Conservation (phyloP, 192 early-diverging fungal genomes). For the Entomortierella parvispora region DNA sequence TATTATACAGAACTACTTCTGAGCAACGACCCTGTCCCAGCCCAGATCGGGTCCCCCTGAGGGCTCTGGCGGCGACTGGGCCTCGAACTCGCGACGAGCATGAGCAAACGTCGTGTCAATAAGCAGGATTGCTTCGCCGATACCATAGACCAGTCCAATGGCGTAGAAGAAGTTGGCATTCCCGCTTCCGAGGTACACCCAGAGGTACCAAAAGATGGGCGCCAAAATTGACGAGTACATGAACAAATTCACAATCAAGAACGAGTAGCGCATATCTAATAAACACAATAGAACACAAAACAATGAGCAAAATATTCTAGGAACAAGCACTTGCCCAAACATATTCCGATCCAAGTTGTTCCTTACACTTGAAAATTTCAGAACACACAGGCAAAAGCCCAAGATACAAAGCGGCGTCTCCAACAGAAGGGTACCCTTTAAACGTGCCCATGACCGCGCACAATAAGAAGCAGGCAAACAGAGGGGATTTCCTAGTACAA, state of each 20-base stretch:
- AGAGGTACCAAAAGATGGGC: constrained; percentile 93
- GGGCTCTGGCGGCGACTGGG: constrained; percentile 15
- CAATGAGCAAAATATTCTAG: too few species aligned
- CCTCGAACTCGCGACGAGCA: constrained; percentile 84
- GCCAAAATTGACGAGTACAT: constrained; percentile 80
- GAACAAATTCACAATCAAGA: constrained; percentile 75
- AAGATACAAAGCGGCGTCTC: constrained; percentile 86
- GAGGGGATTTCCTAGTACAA: constrained; percentile 71
- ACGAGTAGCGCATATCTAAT: constrained; percentile 85
- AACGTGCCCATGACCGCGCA: constrained; percentile 84
- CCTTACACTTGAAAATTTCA: constrained; percentile 90
- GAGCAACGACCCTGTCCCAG: constrained; percentile 39
- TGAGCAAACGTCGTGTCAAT: constrained; percentile 87
- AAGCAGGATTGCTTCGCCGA: constrained; percentile 87
- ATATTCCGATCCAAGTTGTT: too few species aligned
- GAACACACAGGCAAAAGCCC: constrained; percentile 81
- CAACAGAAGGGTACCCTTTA: constrained; percentile 93
- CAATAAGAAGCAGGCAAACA: constrained; percentile 80
- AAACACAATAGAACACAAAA: background rate
- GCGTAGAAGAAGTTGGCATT: constrained; percentile 99
- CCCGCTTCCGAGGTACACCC: constrained; percentile 95
- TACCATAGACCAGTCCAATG: constrained; percentile 90
- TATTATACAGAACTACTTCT: constrained; percentile 9
- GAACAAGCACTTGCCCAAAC: too few species aligned
- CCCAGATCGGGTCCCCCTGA: constrained; percentile 7